phyloP scores from a whole-genome alignment of 139 green algal species.

The Marvania coccoides region DNA sequence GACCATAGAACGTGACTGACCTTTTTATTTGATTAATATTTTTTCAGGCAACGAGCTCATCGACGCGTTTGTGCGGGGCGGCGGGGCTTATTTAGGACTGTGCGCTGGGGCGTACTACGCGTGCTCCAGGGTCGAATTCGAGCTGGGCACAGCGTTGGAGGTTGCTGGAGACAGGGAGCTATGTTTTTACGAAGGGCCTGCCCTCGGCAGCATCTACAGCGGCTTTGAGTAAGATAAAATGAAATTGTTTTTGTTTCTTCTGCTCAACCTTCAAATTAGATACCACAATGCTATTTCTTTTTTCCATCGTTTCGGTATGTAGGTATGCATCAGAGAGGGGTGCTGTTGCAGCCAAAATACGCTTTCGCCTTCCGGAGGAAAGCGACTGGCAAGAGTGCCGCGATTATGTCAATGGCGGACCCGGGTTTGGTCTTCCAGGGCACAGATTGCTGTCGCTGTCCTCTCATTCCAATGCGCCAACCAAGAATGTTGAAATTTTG shows the following conservation, averaged over 20 bases:
- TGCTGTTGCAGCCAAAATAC: slow-evolving; percentile 30
- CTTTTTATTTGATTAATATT: no score
- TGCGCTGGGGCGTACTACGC: slow-evolving; percentile 73
- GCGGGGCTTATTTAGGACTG: slow-evolving; percentile 57
- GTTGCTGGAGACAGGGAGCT: slow-evolving; percentile 56
- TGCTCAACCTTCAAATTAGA: no score
- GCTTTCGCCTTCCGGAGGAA: background rate
- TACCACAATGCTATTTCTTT: no score
- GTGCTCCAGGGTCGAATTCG: slow-evolving; percentile 46
- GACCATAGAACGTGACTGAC: no score
- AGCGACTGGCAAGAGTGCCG: slow-evolving; percentile 11
- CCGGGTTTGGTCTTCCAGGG: slow-evolving; percentile 19
- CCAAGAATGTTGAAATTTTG: background rate
- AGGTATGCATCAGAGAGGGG: slow-evolving; percentile 51
- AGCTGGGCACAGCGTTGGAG: slow-evolving; percentile 41
- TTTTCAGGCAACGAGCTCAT: slow-evolving; percentile 62
- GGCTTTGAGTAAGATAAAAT: slow-evolving; percentile 63
- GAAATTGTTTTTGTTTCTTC: no score
- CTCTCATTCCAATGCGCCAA: background rate
- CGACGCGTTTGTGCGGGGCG: slow-evolving; percentile 39
- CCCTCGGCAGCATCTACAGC: slow-evolving; percentile 19
- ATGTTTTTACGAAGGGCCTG: slow-evolving; percentile 52
- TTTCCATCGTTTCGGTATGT: no score
- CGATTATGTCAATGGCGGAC: slow-evolving; percentile 69
- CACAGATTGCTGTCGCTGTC: background rate